These are phyloP conservation scores for Parascedosporium putredinis DNA, from an alignment of 2,329 filamentous ascomycete genomes.

Conservation along the genomic window DNA sequence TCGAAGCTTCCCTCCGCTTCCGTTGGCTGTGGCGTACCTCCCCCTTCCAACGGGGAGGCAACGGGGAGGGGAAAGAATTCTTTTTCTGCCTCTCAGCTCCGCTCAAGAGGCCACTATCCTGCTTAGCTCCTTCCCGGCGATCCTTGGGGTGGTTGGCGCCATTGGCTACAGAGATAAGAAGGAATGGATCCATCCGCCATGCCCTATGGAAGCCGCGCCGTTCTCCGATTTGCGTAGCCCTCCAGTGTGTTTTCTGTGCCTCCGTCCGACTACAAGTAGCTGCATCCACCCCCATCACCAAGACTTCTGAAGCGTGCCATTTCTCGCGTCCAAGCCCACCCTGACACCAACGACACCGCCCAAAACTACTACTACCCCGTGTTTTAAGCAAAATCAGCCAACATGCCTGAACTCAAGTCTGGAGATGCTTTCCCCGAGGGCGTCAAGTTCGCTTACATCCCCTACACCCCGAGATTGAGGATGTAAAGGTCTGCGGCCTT, in stretches of 20 bases:
- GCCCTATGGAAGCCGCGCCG: too few species aligned
- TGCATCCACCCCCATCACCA: not conserved
- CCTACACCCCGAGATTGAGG: slow-evolving; percentile 58
- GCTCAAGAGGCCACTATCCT: not conserved
- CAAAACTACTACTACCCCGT: not conserved
- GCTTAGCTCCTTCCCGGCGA: not conserved
- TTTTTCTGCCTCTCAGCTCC: not conserved
- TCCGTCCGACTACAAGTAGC: too few species aligned
- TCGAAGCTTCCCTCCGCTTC: slow-evolving; percentile 6
- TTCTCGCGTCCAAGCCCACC: not conserved
- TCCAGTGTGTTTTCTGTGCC: too few species aligned
- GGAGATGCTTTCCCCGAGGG: slow-evolving; percentile 76
- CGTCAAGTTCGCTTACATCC: slow-evolving; percentile 76
- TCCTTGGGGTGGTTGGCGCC: not conserved
- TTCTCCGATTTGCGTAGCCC: too few species aligned
- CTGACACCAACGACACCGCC: not conserved
- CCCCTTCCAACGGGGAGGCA: not conserved
- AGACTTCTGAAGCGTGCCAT: not conserved
- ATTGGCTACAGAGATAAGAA: not conserved
- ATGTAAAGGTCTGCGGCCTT: slow-evolving; percentile 66
- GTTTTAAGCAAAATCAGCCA: too few species aligned
- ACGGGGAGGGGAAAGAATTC: too few species aligned
- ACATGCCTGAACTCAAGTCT: slow-evolving; percentile 58
- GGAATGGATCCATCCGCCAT: not conserved
- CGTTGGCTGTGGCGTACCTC: too few species aligned